phyloP scores from a whole-genome alignment of 805 yeast species.

The Ascoidea rubescens region DNA sequence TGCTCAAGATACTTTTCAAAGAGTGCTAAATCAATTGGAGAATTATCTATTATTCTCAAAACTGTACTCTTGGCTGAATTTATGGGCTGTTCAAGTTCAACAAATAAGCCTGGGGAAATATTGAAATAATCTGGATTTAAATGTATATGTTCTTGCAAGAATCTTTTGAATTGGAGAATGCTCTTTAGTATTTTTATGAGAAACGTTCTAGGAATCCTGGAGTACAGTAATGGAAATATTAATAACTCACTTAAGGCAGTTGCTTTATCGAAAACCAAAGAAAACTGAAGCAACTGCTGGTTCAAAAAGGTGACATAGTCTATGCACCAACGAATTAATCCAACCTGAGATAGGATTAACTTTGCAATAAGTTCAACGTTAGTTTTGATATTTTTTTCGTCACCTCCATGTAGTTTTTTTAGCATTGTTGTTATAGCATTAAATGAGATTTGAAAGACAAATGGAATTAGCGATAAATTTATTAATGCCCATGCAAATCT shows the following conservation, averaged over 20 bases:
- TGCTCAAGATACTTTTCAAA: not conserved
- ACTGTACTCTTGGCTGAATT: not conserved
- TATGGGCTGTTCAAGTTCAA: not conserved
- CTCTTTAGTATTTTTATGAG: too few relatives aligned
- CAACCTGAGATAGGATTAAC: not conserved
- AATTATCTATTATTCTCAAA: too few relatives aligned
- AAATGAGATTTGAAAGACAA: constrained; percentile 8
- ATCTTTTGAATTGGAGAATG: too few relatives aligned
- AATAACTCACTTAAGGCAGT: too few relatives aligned
- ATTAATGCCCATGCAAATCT: constrained; percentile 9
- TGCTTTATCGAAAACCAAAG: not conserved
- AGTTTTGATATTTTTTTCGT: constrained; percentile 14
- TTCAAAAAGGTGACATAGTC: not conserved
- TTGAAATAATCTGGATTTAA: not conserved
- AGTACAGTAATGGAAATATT: not conserved
- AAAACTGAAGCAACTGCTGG: not conserved
- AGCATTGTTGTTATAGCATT: constrained; percentile 18
- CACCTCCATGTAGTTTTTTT: constrained; percentile 16
- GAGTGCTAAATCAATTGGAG: not conserved
- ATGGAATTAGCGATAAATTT: constrained; percentile 7
- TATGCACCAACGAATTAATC: not conserved
- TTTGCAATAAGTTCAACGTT: not conserved
- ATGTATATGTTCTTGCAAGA: not conserved
- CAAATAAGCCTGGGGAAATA: not conserved
- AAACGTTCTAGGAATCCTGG: not conserved